Percentiles rank a stretch among this genome's conserved stretches.
phyloP scores from a whole-genome alignment of 805 yeast species.

The Candida insectalens region DNA sequence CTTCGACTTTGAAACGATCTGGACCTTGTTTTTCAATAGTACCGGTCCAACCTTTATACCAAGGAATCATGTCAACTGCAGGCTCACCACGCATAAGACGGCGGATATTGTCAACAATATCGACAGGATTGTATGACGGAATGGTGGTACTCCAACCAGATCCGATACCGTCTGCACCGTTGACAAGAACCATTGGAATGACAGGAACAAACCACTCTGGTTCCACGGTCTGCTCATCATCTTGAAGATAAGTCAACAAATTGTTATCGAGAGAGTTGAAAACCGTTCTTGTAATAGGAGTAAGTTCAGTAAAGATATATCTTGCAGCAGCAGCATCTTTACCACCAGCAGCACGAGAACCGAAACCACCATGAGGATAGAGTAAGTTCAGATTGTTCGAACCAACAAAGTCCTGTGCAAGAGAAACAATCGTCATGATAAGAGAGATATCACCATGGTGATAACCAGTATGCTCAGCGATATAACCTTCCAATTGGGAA shows the following conservation, averaged over 20 bases:
- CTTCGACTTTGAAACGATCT: constrained; percentile 71
- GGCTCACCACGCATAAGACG: constrained; percentile 67
- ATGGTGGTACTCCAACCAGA: constrained; percentile 97
- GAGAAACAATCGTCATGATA: constrained; percentile 80
- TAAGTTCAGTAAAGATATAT: constrained; percentile 84
- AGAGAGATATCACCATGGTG: constrained; percentile 93
- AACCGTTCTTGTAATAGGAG: constrained; percentile 62
- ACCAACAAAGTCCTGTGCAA: constrained; percentile 94
- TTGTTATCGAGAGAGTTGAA: constrained; percentile 78
- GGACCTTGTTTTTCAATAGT: constrained; percentile 49
- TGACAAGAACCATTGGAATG: constrained; percentile 89
- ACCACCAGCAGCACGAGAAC: constrained; percentile 95
- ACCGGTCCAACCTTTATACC: constrained; percentile 97
- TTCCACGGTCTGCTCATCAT: constrained; percentile 89
- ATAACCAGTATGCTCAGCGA: constrained; percentile 81
- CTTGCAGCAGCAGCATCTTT: constrained; percentile 98
- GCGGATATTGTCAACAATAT: constrained; percentile 66
- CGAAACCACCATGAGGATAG: constrained; percentile 91
- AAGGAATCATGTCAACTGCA: constrained; percentile 68
- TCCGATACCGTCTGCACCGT: constrained; percentile 97
- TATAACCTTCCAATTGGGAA: constrained; percentile 82
- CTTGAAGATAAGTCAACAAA: constrained; percentile 69
- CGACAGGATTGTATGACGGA: constrained; percentile 84
- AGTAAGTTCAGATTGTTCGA: constrained; percentile 79
- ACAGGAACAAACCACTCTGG: constrained; percentile 94